Evolutionary conservation across 2,329 filamentous ascomycete genomes (phyloP).

Genomic region (Phaeomoniella chlamydospora): DNA sequence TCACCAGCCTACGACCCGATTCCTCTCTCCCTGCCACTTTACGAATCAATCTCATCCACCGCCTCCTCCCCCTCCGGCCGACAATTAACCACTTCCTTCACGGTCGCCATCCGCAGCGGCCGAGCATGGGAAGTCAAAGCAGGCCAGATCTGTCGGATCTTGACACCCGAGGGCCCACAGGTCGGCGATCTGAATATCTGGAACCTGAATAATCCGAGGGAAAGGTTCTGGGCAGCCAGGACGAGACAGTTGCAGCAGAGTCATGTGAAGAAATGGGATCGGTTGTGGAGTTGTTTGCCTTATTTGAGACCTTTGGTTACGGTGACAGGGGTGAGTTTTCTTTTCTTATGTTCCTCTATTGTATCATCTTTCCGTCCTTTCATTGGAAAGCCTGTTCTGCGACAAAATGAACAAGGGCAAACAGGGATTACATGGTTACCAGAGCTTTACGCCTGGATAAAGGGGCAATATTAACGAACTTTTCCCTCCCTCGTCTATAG

Average conservation of each 20-base stretch:
- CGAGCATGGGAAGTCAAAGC: conserved; percentile 57
- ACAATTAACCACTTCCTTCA: conserved; percentile 30
- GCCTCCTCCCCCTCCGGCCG: conserved; percentile 2
- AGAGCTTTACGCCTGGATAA: too few species aligned
- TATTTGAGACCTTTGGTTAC: conserved; percentile 64
- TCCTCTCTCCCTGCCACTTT: background rate
- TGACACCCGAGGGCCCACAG: conserved; percentile 63
- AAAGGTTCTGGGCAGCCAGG: conserved; percentile 68
- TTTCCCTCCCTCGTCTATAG: too few species aligned
- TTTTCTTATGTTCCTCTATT: conserved; percentile 8
- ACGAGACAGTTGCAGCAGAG: conserved; percentile 66
- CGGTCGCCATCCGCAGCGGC: conserved; percentile 59
- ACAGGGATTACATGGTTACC: too few species aligned
- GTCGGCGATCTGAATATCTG: conserved; percentile 77
- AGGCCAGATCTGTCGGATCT: conserved; percentile 56
- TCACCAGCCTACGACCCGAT: background rate
- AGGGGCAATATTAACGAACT: too few species aligned
- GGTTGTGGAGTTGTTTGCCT: conserved; percentile 64
- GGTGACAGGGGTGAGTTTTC: conserved; percentile 33
- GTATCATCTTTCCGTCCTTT: too few species aligned
- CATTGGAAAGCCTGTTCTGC: too few species aligned
- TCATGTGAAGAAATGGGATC: conserved; percentile 57
- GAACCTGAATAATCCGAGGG: conserved; percentile 61
- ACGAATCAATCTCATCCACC: background rate
- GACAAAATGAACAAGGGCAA: too few species aligned